Conservation (phyloP, 2,329 filamentous ascomycete genomes). For the Nemania sp. region DNA sequence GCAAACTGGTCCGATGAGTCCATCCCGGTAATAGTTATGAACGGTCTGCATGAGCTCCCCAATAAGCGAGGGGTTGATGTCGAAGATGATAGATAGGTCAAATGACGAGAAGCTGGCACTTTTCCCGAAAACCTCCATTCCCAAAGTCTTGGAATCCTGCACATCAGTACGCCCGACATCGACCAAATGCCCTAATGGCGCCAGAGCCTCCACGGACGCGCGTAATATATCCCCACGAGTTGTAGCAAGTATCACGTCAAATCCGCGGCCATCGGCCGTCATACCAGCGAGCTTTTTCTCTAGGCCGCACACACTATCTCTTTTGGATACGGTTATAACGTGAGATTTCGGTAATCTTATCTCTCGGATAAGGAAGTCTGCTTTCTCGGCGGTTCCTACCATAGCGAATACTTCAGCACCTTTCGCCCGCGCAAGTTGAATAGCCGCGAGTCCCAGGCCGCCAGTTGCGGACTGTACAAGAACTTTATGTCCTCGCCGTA, state of each 20-base stretch:
- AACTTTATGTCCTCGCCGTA: neutral
- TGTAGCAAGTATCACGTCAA: too few species aligned
- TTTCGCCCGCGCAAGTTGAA: slow-evolving; percentile 1
- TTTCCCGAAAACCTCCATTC: slow-evolving; percentile 16
- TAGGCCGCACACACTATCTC: too few species aligned
- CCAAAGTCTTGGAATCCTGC: slow-evolving; percentile 12
- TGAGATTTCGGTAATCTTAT: too few species aligned
- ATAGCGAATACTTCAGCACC: slow-evolving; percentile 13
- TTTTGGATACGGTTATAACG: too few species aligned
- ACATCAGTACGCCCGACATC: slow-evolving; percentile 17
- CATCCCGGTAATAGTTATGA: slow-evolving; percentile 15
- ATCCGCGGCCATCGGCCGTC: too few species aligned
- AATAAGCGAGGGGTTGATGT: slow-evolving; percentile 6
- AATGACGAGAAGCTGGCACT: slow-evolving; percentile 20
- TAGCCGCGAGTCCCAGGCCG: slow-evolving; percentile 7
- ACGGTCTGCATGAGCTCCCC: slow-evolving; percentile 16
- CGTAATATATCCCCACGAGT: too few species aligned
- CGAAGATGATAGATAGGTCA: slow-evolving; percentile 16
- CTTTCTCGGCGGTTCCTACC: too few species aligned
- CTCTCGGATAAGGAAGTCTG: too few species aligned
- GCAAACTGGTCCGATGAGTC: slow-evolving; percentile 9
- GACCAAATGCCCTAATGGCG: slow-evolving; percentile 4
- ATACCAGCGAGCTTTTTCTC: too few species aligned
- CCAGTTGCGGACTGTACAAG: slow-evolving; percentile 7
- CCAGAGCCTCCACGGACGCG: too few species aligned